These are phyloP conservation scores for Tinospora cordifolia DNA, from an alignment of 164 flowering plant species.

Conservation along the genomic window DNA sequence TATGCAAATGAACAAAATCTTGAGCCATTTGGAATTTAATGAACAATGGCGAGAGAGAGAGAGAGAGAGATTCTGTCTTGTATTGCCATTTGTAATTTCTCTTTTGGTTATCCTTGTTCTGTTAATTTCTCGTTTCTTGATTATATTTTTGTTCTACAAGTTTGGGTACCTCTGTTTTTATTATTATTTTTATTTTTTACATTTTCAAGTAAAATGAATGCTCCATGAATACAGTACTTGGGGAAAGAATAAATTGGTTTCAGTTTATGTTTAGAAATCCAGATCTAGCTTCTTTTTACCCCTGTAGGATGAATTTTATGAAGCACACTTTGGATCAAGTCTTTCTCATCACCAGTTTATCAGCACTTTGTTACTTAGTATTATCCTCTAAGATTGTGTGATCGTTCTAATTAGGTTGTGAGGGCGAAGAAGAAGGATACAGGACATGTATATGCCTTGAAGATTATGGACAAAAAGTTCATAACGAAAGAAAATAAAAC, in stretches of 20 bases:
- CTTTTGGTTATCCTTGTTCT: not conserved
- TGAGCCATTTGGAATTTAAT: too few species aligned
- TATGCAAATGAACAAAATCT: too few species aligned
- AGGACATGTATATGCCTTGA: constrained; percentile 87
- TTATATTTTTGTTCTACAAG: not conserved
- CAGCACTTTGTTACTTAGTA: not conserved
- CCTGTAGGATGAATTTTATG: not conserved
- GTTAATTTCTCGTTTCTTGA: not conserved
- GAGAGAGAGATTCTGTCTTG: not conserved
- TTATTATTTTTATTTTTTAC: not conserved
- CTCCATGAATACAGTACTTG: not conserved
- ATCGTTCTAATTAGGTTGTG: constrained; percentile 55
- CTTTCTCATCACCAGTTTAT: not conserved
- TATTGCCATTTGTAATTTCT: not conserved
- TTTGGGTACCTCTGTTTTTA: not conserved
- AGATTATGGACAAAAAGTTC: constrained; percentile 99
- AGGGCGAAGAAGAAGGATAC: constrained; percentile 91
- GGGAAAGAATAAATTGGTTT: not conserved
- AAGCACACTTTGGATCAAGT: too few species aligned
- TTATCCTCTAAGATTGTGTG: not conserved
- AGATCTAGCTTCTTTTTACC: not conserved
- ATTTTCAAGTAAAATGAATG: not conserved
- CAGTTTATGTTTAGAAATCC: constrained; percentile 1
- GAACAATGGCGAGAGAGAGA: too few species aligned
- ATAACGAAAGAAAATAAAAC: constrained; percentile 98